Evolutionary conservation across 1,284 basidiomycete species (phyloP).

Genomic region (Papiliotrema flavescens): DNA sequence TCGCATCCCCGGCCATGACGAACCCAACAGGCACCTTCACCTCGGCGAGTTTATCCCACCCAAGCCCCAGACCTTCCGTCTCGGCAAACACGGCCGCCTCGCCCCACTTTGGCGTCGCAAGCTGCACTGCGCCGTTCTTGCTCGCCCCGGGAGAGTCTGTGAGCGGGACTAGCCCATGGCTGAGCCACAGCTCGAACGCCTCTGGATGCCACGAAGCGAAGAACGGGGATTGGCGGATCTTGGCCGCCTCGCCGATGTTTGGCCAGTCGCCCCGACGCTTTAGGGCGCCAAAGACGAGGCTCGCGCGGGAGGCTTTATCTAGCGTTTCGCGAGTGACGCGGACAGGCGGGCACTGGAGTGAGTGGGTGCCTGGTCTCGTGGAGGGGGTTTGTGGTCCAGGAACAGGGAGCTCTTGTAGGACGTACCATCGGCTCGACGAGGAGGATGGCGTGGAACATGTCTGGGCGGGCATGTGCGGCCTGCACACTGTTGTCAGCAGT

Average conservation of each 20-base stretch:
- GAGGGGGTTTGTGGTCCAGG: not conserved
- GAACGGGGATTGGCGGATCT: conserved; percentile 51
- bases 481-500: conserved; percentile 52
- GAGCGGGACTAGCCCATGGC: conserved; percentile 58
- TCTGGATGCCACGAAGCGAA: conserved; percentile 54
- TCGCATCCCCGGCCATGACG: conserved; percentile 27
- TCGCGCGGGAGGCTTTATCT: conserved; percentile 6
- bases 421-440: conserved; percentile 67
- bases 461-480: conserved; percentile 61
- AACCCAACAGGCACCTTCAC: conserved; percentile 30
- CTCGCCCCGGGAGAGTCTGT: not conserved
- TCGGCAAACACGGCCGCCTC: conserved; percentile 37
- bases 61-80: conserved; percentile 20
- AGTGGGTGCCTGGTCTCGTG: not conserved
- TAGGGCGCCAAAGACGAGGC: conserved; percentile 54
- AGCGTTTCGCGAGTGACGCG: not conserved
- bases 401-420: conserved; percentile 11
- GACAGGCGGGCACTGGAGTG: not conserved
- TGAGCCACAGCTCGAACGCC: conserved; percentile 64
- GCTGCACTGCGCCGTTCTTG: conserved; percentile 19
- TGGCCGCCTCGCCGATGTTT: conserved; percentile 60
- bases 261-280: conserved; percentile 63
- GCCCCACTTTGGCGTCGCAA: conserved; percentile 35
- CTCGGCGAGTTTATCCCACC: conserved; percentile 31
- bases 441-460: conserved; percentile 67